These are phyloP conservation scores for Erigeron canadensis DNA, from an alignment of 129 eudicot species.

Conservation along the genomic window DNA sequence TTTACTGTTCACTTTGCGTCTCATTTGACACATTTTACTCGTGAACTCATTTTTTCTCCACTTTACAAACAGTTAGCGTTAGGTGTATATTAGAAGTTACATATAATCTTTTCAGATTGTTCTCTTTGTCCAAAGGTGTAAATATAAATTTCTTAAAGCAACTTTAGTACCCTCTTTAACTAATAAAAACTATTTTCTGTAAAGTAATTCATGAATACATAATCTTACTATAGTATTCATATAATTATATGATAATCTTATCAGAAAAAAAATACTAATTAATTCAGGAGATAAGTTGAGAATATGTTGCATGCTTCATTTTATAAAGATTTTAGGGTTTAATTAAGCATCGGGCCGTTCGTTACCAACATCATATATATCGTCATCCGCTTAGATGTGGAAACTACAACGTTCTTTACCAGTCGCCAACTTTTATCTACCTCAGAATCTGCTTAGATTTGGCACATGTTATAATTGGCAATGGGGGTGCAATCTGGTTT, in stretches of 20 bases:
- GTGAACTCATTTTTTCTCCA: conserved; percentile 13
- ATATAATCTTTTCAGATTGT: conserved; percentile 23
- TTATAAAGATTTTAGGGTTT: not conserved
- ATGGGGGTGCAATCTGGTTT: not conserved
- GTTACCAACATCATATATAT: not conserved
- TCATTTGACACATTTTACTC: conserved; percentile 7
- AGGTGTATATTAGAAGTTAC: conserved; percentile 32
- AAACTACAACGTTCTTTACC: not conserved
- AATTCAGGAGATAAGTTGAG: not conserved
- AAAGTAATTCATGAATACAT: not conserved
- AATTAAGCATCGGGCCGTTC: not conserved
- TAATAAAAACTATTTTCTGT: not conserved
- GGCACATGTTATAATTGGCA: conserved; percentile 8
- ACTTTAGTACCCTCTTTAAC: not conserved
- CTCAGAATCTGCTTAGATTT: not conserved
- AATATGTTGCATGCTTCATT: not conserved
- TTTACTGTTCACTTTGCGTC: not conserved
- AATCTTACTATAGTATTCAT: not conserved
- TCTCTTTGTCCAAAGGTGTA: conserved; percentile 26
- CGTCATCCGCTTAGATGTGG: not conserved
- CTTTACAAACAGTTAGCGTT: conserved; percentile 10
- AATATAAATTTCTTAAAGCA: conserved; percentile 12
- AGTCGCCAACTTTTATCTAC: not conserved
- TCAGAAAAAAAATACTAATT: not conserved
- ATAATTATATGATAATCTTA: not conserved